Evolutionary conservation across 306 rosid species (phyloP), one percentile per base, ranked within the genome.

Genomic region (Casuarina equisetifolia): DNA sequence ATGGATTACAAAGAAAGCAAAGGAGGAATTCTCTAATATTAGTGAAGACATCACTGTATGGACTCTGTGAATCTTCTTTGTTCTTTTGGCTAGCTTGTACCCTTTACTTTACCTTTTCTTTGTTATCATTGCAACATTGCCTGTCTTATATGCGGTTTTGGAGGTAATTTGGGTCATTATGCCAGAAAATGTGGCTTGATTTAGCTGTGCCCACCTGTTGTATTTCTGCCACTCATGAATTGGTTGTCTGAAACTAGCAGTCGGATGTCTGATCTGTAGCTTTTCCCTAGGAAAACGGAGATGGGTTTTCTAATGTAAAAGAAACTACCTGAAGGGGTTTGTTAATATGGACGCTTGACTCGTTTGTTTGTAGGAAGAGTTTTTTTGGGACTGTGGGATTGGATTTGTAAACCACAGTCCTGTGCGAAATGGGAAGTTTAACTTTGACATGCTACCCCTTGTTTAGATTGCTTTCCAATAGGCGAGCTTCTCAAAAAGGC

Each of bases 1-100:
- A 66, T 95, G 98, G 98, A 89, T 95, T 82, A 76, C 96, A 16
- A 92, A 91, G 89, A 92, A 91, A 82, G 98, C 98, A 68, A 95
- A 95, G 85, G 89, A 91, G 69, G 98, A 95, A 78, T 69, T 95
- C 76, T 74, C 97, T 45, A 88, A 89, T 87, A 91, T 95, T 76
- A 55, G 89, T 77, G 93, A 84, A 46, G 98, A 95, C 69, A 76
- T 95, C 84, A 64, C 84, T 78, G 98, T 89, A 17, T 35, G 44
- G 12, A 6, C 72, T 86, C 80, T 73, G 39, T 68, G 48, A 45
- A 4, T 74, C 50, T 13, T 40, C 17, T 20, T 3, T 10, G 12
- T 25, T 45, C 3, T 58, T 25, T 48, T 3, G 72, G 1, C 46
- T 32, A 36, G 11, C 32, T 3, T 43, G 50, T 48, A 43, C 52